These are phyloP conservation scores for Linnemannia zychae DNA, from an alignment of 192 early-diverging fungal genomes.

Conservation along the genomic window DNA sequence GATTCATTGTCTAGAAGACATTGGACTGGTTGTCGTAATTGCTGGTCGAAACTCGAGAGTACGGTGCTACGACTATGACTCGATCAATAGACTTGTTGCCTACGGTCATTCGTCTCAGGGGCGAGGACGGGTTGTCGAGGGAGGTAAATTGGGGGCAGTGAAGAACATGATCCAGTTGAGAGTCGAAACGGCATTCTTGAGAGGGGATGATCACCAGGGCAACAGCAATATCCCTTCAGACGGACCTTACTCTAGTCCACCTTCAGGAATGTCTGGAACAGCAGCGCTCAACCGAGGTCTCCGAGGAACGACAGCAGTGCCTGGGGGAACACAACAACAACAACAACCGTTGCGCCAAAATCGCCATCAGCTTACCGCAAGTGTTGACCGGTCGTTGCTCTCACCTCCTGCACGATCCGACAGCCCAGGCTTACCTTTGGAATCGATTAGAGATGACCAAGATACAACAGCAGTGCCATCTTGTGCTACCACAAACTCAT, in stretches of 20 bases:
- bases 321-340: not conserved
- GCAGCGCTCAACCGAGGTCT: not conserved
- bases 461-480: not conserved
- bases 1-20: constrained; percentile 51
- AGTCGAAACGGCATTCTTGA: constrained; percentile 33
- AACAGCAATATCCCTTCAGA: constrained; percentile 13
- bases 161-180: constrained; percentile 55
- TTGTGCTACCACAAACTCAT: not conserved
- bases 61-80: constrained; percentile 51
- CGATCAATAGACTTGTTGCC: constrained; percentile 35
- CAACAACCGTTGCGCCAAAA: not conserved
- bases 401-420: constrained; percentile 27
- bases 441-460: not conserved
- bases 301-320: not conserved
- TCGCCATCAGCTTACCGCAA: constrained; percentile 16
- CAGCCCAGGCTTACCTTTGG: constrained; percentile 16
- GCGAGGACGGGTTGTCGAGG: constrained; percentile 35
- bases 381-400: constrained; percentile 19
- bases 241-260: constrained; percentile 17
- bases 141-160: constrained; percentile 28
- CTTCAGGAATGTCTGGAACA: not conserved
- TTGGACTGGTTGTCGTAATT: constrained; percentile 47
- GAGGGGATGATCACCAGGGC: constrained; percentile 3
- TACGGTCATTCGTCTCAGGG: constrained; percentile 53
- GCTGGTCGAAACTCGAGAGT: constrained; percentile 45